Conservation (phyloP, 73 alveolate genomes). For the Tetrahymena borealis region DNA sequence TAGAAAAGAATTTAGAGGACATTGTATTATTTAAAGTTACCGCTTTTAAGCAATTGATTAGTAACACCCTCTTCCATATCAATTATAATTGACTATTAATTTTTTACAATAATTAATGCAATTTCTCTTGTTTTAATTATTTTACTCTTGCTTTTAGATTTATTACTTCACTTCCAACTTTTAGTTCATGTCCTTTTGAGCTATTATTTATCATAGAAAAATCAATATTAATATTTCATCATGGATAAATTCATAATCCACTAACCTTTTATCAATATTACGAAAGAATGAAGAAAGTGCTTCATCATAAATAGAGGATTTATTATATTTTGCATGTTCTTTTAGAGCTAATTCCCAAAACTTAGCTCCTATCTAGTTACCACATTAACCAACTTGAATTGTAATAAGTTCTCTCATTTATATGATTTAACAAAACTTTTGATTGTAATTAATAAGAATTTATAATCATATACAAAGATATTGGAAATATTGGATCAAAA, state of each 20-base stretch:
- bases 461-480: neutral
- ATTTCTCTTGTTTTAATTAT: neutral
- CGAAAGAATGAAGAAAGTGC: conserved; percentile 83
- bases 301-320: conserved; percentile 58
- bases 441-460: neutral
- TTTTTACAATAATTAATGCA: neutral
- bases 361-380: conserved; percentile 27
- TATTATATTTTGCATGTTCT: conserved; percentile 50
- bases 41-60: conserved; percentile 87
- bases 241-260: neutral
- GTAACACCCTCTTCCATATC: conserved; percentile 99
- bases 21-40: conserved; percentile 23
- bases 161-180: conserved; percentile 52
- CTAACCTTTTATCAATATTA: conserved; percentile 68
- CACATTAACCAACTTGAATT: conserved; percentile 33
- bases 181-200: conserved; percentile 31
- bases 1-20: conserved; percentile 16
- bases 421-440: neutral
- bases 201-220: neutral
- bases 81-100: conserved; percentile 77
- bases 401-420: conserved; percentile 28
- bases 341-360: conserved; percentile 86
- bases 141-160: conserved; percentile 64
- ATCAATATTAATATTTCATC: neutral
- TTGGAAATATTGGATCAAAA: neutral